Evolutionary conservation across 768 basidiomycete species (phyloP), one percentile per base, ranked within the genome.

Genomic region (Tricholoma hemisulphureum): DNA sequence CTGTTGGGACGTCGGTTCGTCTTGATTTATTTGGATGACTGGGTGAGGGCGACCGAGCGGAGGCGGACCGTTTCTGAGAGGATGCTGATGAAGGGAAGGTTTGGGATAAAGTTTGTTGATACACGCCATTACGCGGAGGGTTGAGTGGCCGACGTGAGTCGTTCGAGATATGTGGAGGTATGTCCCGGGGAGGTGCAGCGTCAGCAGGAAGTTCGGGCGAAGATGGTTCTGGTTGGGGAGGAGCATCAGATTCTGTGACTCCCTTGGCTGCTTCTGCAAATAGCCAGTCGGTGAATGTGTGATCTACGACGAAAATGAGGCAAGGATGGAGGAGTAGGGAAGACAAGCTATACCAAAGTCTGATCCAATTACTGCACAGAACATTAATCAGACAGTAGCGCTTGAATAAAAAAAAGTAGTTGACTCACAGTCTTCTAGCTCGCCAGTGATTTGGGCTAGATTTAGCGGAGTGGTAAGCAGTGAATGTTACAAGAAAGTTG

Each of bases 231-330:
- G 77, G 59, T 58, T 74, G 75, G 14, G 74, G 54, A 7, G 79
- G 64, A 32, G 73, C 65, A 28, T 83, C 82, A 3, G 80, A 69
- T 58, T 83, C 85, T 5, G 80, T 74, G 21, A 80, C 82, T 53
- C 87, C 88, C 69, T 88, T 90, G 2, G 83, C 83, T 20, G 90
- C 91, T 69, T 91, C 89, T 31, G 74, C 73, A 67, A 96, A 97
- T 20, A 97, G 74, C 93, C 93, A 96, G 56, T 89, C 86, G 29
- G 92, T 93, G 73, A 97, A 96, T 57, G 79, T 84, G 45, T 84
- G 73, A 67, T 95, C 94, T 93, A 65, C 11, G 53, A 59, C 45
- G 26, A 49, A 26, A 34, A 59, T 60, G 37, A 69, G 59, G 53
- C 52, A 18, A 45, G 26, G 43, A 49, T 69, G n/a, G 71, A 65